Base-by-base conservation (phyloP, 768 basidiomycete genomes). In the Cubamyces sp. region DNA sequence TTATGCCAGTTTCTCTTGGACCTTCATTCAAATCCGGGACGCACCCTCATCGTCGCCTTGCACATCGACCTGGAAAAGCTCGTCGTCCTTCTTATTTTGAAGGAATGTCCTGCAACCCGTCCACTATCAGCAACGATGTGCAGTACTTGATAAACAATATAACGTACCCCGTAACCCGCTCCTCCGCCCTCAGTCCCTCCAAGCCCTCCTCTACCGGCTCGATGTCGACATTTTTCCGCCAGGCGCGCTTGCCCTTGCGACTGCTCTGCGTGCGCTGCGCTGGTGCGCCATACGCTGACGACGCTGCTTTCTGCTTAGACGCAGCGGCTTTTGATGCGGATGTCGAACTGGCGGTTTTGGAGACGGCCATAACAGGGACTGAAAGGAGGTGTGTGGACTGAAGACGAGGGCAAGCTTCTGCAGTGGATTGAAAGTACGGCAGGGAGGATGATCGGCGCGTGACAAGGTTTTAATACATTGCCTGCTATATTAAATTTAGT, bases 171-270 rank as follows among this genome's bases (percentile, higher is more conserved):
- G 82, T 84, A 5, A 87, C 82, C 57, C 91, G 79, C 71, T 96
- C 94, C 72, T 96, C 92, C n/a, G 83, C 83, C 56, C 94, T 79
- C 62, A 91, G 77, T 60, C 78, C 83, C 73, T 96, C 94, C 64
- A 96, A 70, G 2, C 85, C 87, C 49, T 80, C 77, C 68, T 96
- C 94, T 19, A 95, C 87, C 52, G 86, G 87, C 25, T 85, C 83
- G 52, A 96, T 82, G 72, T 96, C 87, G 54, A 96, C 87, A 74
- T 97, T 92, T 78, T 97, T 96, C 72, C 95, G 77, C 95, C 95
- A 96, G 49, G 94, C 86, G 58, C 84, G 86, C 74, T 96, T 96
- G n/a, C 94, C 92, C 74, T 94, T 96, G 60, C 94, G 79, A 68
- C 88, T 91, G 0, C 86, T 74, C 73, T 96, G 94, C 21, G 74